Evolutionary conservation across 768 basidiomycete species (phyloP), one percentile per base, ranked within the genome.

Genomic region (Lactifluus volemus): DNA sequence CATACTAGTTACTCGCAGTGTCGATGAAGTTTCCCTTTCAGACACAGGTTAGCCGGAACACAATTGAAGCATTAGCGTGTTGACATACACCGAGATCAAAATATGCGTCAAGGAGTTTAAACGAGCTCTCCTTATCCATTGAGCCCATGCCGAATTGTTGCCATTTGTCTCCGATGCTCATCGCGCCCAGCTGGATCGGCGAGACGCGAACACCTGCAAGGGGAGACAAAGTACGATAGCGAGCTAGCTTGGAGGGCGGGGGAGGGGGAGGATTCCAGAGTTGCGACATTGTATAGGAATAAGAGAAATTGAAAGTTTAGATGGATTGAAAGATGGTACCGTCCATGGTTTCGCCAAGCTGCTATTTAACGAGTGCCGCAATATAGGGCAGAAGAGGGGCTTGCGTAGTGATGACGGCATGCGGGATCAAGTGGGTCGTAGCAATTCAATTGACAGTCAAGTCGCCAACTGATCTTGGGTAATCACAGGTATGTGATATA

Each of bases 121-220:
- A 76, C 15, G 71, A 66, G 47, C 55, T 41, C 49, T 74, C 71
- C 69, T 75, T 74, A 65, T 64, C 58, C 72, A 76, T 74, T 1
- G 60, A 55, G 2, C 75, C 75, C 63, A 74, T 59, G 29, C 67
- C 67, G 14, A 61, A n/a, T 0, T 51, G 65, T 39, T 32, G 63
- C 75, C 75, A 76, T 58, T 74, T 72, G 62, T 75, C 71, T 34
- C 76, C 76, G 39, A 76, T 67, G 51, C 70, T 73, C 74, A 74
- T 73, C 1, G 68, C 74, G 2, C 76, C 76, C 11, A 77, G 70
- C 36, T 67, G 68, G 15, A 76, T 60, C 4, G 74, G 76, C 5
- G 74, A 75, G 42, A 77, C 75, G 34, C 72, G 70, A 4, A 76
- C 66, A 39, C 73, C 72, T 4, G 75, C 74, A 15, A 68, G 67